Percentiles rank a stretch among this genome's conserved stretches.
phyloP scores from a whole-genome alignment of 768 basidiomycete genomes.

The Favolaschia claudopus region DNA sequence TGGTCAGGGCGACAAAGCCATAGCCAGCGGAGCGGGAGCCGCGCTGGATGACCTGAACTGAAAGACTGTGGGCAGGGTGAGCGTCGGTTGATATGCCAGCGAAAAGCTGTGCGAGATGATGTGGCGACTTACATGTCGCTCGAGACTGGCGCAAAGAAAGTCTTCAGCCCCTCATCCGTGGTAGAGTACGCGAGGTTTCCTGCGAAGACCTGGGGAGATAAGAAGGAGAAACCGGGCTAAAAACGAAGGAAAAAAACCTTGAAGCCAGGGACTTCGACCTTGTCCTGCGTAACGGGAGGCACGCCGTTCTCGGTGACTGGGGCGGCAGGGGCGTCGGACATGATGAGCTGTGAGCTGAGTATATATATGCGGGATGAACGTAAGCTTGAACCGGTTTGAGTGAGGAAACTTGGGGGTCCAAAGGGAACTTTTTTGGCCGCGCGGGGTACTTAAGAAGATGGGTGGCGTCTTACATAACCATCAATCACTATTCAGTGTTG shows the following conservation, averaged over 20 bases:
- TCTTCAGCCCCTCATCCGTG: conserved; percentile 93
- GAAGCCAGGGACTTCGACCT: conserved; percentile 75
- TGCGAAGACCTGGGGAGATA: conserved; percentile 77
- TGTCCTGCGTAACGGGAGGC: conserved; percentile 79
- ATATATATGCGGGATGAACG: conserved; percentile 56
- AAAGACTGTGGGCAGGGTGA: conserved; percentile 58
- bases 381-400: conserved; percentile 85
- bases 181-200: conserved; percentile 96
- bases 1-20: conserved; percentile 88
- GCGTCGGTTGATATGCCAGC: conserved; percentile 34
- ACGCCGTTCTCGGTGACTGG: conserved; percentile 83
- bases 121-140: conserved; percentile 81
- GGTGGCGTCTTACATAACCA: too few species aligned
- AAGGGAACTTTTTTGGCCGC: conserved; percentile 50
- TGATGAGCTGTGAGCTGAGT: conserved; percentile 69
- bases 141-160: conserved; percentile 89
- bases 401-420: conserved; percentile 85
- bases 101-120: conserved; percentile 51
- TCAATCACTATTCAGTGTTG: too few species aligned
- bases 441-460: neutral
- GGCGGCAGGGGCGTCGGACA: conserved; percentile 94
- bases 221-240: conserved; percentile 19
- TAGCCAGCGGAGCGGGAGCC: conserved; percentile 89
- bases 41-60: conserved; percentile 87
- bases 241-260: conserved; percentile 61